These are phyloP conservation scores for Helenozyma baotianmanensis DNA, from an alignment of 805 yeast species.

Conservation along the genomic window DNA sequence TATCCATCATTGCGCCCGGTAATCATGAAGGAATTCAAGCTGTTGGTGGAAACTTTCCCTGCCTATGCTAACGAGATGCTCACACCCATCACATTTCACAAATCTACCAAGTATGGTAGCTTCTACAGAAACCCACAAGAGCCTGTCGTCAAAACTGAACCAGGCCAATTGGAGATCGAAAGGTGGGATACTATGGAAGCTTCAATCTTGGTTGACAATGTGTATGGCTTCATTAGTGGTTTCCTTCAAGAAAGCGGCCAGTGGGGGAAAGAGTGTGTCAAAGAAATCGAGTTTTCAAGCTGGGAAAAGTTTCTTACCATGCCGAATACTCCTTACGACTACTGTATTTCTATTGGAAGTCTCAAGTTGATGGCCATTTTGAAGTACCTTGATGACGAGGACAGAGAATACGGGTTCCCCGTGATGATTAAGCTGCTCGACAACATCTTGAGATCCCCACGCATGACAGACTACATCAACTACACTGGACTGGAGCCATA, in stretches of 20 bases:
- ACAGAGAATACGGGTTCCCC: slow-evolving; percentile 44
- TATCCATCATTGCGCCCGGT: slow-evolving; percentile 66
- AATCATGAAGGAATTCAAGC: slow-evolving; percentile 46
- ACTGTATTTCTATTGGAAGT: slow-evolving; percentile 49
- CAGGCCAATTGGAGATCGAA: slow-evolving; percentile 33
- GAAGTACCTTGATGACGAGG: slow-evolving; percentile 53
- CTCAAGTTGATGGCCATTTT: slow-evolving; percentile 51
- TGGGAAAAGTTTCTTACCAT: slow-evolving; percentile 49
- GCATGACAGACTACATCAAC: slow-evolving; percentile 25
- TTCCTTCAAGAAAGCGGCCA: slow-evolving; percentile 49
- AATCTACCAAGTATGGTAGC: slow-evolving; percentile 29
- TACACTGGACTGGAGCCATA: slow-evolving; percentile 27
- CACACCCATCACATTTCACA: slow-evolving; percentile 41
- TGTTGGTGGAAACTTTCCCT: slow-evolving; percentile 45
- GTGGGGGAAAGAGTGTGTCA: slow-evolving; percentile 39
- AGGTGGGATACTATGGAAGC: slow-evolving; percentile 52
- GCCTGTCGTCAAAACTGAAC: slow-evolving; percentile 37
- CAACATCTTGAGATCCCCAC: slow-evolving; percentile 21
- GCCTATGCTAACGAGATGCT: slow-evolving; percentile 25
- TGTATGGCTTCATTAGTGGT: slow-evolving; percentile 47
- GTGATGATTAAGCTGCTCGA: slow-evolving; percentile 31
- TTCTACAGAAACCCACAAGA: slow-evolving; percentile 43
- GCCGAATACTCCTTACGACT: slow-evolving; percentile 59
- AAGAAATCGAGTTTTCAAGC: slow-evolving; percentile 34
- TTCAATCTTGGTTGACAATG: slow-evolving; percentile 47